Evolutionary conservation across 1,284 basidiomycete species (phyloP), one percentile per base, ranked within the genome.

Genomic region (Rhodotorula sp.): DNA sequence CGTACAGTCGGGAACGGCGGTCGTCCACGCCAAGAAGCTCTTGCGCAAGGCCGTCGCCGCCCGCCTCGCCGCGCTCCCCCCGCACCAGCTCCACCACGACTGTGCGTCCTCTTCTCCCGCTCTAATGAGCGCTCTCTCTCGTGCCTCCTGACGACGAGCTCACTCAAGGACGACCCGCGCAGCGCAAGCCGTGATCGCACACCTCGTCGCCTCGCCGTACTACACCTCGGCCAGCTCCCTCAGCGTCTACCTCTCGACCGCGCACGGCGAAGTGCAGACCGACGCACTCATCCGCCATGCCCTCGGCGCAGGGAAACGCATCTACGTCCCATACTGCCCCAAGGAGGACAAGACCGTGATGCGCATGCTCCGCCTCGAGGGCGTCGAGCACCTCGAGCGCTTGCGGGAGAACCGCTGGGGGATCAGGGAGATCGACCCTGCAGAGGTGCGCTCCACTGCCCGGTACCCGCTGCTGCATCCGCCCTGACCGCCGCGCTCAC

Each of bases 271-370:
- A 60, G 74, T 82, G 25, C 70, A 76, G 32, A 83, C 82, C 25
- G 81, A 82, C 64, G 61, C 70, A 8, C 77, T 83, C 55, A 81
- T 82, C 64, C 70, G 76, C 36, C 75, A 79, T 29, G 78, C 80
- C 15, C 71, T 83, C 22, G 65, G 48, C 22, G 65, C 50, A 61
- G 80, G 79, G 41, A 83, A 83, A 70, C 69, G 69, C 13, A 75
- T 83, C 44, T 83, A 81, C 65, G 77, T 83, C 22, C 82, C 82
- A 2, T 78, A 79, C 48, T 82, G 81, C 58, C 81, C 81, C 13
- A 73, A 78, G 22, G 70, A 79, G 10, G 67, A 74, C 29, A 68
- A 70, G 21, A 78, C 74, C 7, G 78, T 79, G 41, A 83, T 83
- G 82, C 63, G 79, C 58, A 83, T 83, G 82, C 74, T 83, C 19